Base-by-base conservation (phyloP, 768 basidiomycete genomes). In the Tulasnella sp. region DNA sequence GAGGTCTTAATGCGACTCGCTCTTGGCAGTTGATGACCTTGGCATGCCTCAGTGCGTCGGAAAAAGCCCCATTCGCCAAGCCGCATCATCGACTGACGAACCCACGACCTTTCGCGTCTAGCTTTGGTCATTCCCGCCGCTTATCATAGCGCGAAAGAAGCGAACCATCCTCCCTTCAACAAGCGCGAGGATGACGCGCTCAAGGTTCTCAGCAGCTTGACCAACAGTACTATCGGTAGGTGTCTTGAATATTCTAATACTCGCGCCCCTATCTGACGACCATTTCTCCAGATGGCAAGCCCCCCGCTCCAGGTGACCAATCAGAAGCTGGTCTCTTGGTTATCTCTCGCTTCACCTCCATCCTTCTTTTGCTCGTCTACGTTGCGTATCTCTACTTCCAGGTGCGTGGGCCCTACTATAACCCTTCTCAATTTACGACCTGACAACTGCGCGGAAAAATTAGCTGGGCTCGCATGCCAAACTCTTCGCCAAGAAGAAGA, bases 111-210 rank as follows among this genome's bases (percentile, higher is more conserved):
- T 68, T 48, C 42, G 31, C 72, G 18, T 71, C 16, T 18, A 88
- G 93, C 95, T 56, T 90, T 98, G 52, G 92, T 97, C 82, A 94
- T 97, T 79, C 96, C 96, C 42, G 96, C 96, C 52, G 96, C 96
- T 3, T 97, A 94, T 82, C 88, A 90, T 81, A 77, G 83, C 38
- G 81, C 81, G 12, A 82, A 81, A 62, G 44, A 68, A n/a, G 76
- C 42, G 42, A 72, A 56, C 5, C 42, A 58, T 12, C 68, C 68
- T 19, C 81, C 82, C 7, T 74, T 79, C 76, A 56, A 78, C 16
- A 27, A 46, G 36, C 24, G 39, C 31, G 21, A 6, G 27, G 38
- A 58, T 31, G 44, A 46, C n/a, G 48, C 56, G 36, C 76, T 56
- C 36, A 77, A 71, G 14, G n/a, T 77, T 34, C 76, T 77, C 56